Conservation (phyloP, 2,329 filamentous ascomycete genomes). For the Eurotiales sp. region DNA sequence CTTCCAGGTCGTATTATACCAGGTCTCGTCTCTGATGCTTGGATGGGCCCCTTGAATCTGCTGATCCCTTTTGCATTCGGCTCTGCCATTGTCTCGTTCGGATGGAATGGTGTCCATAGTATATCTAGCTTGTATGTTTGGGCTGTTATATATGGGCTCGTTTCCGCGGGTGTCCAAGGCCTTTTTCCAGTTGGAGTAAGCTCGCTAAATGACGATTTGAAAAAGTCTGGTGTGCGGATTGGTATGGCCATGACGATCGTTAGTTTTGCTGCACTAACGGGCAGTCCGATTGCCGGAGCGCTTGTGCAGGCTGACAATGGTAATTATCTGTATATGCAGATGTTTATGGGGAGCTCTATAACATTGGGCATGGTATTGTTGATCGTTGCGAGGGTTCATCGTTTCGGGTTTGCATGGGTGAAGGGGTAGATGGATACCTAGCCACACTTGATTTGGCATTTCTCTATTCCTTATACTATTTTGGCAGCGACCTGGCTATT, state of each 20-base stretch:
- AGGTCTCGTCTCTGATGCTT: slow-evolving; percentile 28
- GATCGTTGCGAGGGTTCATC: slow-evolving; percentile 37
- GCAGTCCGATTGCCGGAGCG: slow-evolving; percentile 53
- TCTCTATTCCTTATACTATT: too few species aligned
- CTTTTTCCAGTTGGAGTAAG: slow-evolving; percentile 62
- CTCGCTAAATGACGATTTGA: slow-evolving; percentile 51
- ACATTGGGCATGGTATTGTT: slow-evolving; percentile 43
- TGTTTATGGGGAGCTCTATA: slow-evolving; percentile 47
- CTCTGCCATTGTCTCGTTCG: slow-evolving; percentile 8
- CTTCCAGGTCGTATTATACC: slow-evolving; percentile 56
- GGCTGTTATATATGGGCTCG: slow-evolving; percentile 10
- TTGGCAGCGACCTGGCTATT: too few species aligned
- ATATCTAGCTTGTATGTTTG: slow-evolving; percentile 3
- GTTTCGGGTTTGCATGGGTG: slow-evolving; percentile 32
- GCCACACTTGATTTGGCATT: background rate
- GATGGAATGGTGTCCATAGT: slow-evolving; percentile 10
- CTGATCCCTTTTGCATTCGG: slow-evolving; percentile 8
- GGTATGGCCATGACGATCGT: slow-evolving; percentile 55
- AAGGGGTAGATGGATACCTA: slow-evolving; percentile 26
- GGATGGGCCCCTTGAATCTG: slow-evolving; percentile 12
- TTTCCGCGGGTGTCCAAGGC: slow-evolving; percentile 6
- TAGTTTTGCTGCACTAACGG: slow-evolving; percentile 52
- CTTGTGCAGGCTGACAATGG: slow-evolving; percentile 46
- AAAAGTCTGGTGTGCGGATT: slow-evolving; percentile 54
- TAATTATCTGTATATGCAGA: slow-evolving; percentile 49